Base-by-base conservation (phyloP, 2,329 filamentous ascomycete genomes). In the Pseudocercospora eumusae region DNA sequence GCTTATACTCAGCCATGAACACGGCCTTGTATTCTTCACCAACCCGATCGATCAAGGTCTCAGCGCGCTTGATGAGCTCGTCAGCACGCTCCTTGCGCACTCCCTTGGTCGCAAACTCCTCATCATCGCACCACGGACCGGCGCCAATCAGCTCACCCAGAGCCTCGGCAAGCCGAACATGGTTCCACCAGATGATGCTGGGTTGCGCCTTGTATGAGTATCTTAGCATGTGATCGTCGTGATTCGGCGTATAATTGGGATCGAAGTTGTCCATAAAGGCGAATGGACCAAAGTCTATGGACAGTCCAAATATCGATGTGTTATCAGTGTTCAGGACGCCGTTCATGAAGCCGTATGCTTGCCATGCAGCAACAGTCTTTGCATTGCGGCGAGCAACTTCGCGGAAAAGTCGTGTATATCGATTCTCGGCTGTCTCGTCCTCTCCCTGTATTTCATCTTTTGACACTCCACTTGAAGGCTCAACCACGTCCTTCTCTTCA, bases 341-440 rank as follows among this genome's bases (percentile, higher is more conserved):
- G 71, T 99, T 99, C 84, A 96, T 98, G 79, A 99, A 99, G n/a
- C 92, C 95, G 72, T 98, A 98, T 0, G 92, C 92, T 79, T 99
- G 96, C 93, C 95, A 98, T 68, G 89, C 85, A 10, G 95, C 95
- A 1, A 98, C 93, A 0, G 90, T 96, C 62, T 84, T 82, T 1
- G 95, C 95, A 73, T 97, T 99, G 31, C 91, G 86, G 45, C 92
- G 86, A 3, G 88, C 87, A 60, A 99, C 88, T 71, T 96, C 92
- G 36, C 95, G 88, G 75, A 96, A 99, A 0, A 99, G 80, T 15
- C 93, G 84, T 0, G 89, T 83, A 75, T 95, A 99, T 31, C 93
- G 85, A 74, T 99, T 99, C 73, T 97, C 89, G 62, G 88, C 85
- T 3, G 84, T 78, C 1, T 87, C 86, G 2, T 83, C 76, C 4